Conservation (phyloP, 306 rosid species). For the Medicago arabica region DNA sequence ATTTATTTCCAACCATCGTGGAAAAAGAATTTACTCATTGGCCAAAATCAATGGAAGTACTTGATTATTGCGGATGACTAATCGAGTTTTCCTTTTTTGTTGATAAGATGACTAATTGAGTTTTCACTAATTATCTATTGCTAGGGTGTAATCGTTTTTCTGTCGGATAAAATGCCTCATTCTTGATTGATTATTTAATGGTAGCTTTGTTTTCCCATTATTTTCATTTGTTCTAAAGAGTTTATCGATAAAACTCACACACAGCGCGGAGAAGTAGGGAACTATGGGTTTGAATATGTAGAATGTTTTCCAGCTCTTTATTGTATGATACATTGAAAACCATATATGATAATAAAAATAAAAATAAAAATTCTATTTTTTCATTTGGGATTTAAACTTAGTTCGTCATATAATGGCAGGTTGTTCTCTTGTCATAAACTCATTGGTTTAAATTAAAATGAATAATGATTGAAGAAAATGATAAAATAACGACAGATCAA, state of each 20-base stretch:
- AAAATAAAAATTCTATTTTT: too few species aligned
- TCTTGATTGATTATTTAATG: not conserved
- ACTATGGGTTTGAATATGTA: too few species aligned
- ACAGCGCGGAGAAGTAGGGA: too few species aligned
- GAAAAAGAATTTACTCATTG: not conserved
- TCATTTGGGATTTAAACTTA: not conserved
- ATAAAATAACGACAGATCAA: not conserved
- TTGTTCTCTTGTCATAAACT: too few species aligned
- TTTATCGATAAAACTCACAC: too few species aligned
- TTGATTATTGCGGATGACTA: not conserved
- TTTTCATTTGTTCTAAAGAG: too few species aligned
- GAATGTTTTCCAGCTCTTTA: too few species aligned
- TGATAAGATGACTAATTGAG: not conserved
- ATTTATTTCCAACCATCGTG: conserved; percentile 11
- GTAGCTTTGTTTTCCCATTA: too few species aligned
- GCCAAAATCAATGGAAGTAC: not conserved
- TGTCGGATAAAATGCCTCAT: not conserved
- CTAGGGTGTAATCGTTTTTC: not conserved
- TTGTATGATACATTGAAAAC: not conserved
- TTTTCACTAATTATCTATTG: not conserved
- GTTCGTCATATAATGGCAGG: too few species aligned
- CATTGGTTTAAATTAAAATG: too few species aligned
- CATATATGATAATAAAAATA: too few species aligned
- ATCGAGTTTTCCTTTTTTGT: not conserved
- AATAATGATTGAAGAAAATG: too few species aligned